Percentiles rank a stretch among this genome's conserved stretches.
Conservation (phyloP, 2,329 filamentous ascomycete species). For the Phoma sp. region DNA sequence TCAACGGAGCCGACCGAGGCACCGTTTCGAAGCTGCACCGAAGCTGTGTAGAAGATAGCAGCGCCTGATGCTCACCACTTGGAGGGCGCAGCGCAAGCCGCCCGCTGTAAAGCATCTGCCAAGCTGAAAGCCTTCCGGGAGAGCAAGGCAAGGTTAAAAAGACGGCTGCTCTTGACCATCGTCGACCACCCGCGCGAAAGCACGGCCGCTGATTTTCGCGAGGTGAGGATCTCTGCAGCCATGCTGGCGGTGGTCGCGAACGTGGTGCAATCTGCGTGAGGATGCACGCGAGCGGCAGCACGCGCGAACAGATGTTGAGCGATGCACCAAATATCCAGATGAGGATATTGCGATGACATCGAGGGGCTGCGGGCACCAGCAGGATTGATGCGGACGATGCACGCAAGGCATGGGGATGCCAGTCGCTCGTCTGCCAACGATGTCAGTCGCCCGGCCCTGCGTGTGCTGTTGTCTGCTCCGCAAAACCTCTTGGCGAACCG, state of each 20-base stretch:
- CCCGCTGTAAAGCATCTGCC: slow-evolving; percentile 36
- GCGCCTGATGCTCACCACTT: slow-evolving; percentile 36
- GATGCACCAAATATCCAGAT: slow-evolving; percentile 22
- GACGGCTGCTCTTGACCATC: slow-evolving; percentile 18
- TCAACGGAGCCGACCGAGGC: slow-evolving; percentile 47
- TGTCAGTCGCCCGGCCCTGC: slow-evolving; percentile 23
- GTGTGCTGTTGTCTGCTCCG: slow-evolving; percentile 33
- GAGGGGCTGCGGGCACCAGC: slow-evolving; percentile 27
- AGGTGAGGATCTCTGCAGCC: slow-evolving; percentile 11
- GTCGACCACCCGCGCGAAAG: slow-evolving; percentile 26
- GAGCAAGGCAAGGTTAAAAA: slow-evolving; percentile 18
- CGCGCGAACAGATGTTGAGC: slow-evolving; percentile 20
- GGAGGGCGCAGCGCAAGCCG: slow-evolving; percentile 28
- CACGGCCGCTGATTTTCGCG: slow-evolving; percentile 20
- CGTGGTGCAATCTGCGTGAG: slow-evolving; percentile 27
- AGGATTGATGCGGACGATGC: slow-evolving; percentile 32
- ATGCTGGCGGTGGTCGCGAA: background rate
- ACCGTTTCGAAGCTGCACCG: slow-evolving; percentile 43
- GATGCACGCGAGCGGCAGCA: slow-evolving; percentile 30
- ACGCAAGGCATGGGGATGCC: slow-evolving; percentile 22
- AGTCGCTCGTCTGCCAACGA: slow-evolving; percentile 11
- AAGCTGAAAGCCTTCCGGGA: slow-evolving; percentile 21
- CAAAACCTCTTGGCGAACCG: slow-evolving; percentile 41
- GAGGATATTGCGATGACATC: slow-evolving; percentile 36
- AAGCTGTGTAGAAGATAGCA: slow-evolving; percentile 46